These are phyloP conservation scores for Cucumis cinereus DNA, from an alignment of 306 rosid species.

Conservation along the genomic window DNA sequence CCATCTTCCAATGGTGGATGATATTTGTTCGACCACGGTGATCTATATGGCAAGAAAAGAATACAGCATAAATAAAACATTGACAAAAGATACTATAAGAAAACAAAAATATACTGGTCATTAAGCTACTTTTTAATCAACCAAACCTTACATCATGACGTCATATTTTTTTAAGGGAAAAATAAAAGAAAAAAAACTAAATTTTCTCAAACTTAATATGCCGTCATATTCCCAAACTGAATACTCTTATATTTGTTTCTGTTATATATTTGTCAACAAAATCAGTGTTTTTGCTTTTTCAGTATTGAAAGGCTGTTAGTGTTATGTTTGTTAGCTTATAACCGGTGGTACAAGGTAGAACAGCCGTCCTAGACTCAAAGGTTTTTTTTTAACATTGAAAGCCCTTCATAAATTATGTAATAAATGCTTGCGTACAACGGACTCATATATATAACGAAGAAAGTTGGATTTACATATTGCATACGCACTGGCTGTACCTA, in stretches of 20 bases:
- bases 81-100: not conserved
- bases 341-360: not conserved
- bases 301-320: not conserved
- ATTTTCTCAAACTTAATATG: not conserved
- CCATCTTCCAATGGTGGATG: slow-evolving; percentile 85
- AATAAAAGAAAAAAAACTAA: no score
- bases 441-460: not conserved
- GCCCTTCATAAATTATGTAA: not conserved
- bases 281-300: not conserved
- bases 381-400: not conserved
- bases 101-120: not conserved
- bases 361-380: not conserved
- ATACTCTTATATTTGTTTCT: not conserved
- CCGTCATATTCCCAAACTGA: not conserved
- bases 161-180: not conserved
- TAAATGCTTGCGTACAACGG: not conserved
- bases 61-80: not conserved
- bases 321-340: not conserved
- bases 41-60: slow-evolving; percentile 32
- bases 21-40: slow-evolving; percentile 95
- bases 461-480: not conserved
- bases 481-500: not conserved
- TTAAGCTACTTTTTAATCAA: not conserved
- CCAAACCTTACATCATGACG: not conserved
- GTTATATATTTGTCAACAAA: not conserved